Percentiles rank a stretch among this genome's conserved stretches.
phyloP scores from a whole-genome alignment of 2,329 filamentous ascomycete genomes.

The Scytalidium sp. region DNA sequence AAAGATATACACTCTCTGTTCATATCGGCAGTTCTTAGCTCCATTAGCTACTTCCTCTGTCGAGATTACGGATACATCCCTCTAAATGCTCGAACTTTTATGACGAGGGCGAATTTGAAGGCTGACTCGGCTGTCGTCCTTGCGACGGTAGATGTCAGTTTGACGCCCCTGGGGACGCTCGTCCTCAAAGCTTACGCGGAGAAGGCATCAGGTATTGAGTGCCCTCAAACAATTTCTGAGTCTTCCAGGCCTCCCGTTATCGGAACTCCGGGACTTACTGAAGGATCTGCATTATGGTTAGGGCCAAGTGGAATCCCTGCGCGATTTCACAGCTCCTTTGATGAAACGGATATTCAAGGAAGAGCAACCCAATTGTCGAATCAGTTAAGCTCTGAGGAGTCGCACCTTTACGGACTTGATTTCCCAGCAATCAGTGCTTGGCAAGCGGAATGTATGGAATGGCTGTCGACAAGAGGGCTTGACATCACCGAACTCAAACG shows the following conservation, averaged over 20 bases:
- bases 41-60: constrained; percentile 27
- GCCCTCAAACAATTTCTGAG: constrained; percentile 9
- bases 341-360: constrained; percentile 16
- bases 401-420: constrained; percentile 12
- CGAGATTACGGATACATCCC: constrained; percentile 27
- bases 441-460: constrained; percentile 29
- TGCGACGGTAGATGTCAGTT: constrained; percentile 26
- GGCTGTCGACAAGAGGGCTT: constrained; percentile 26
- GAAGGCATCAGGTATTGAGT: constrained; percentile 20
- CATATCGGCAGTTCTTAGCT: constrained; percentile 29
- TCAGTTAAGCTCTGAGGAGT: constrained; percentile 13
- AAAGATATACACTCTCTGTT: constrained; percentile 29
- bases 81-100: constrained; percentile 29
- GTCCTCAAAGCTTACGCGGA: constrained; percentile 27
- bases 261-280: constrained; percentile 3
- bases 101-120: constrained; percentile 7
- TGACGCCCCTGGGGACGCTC: constrained; percentile 28
- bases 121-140: constrained; percentile 18
- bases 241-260: constrained; percentile 1
- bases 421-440: constrained; percentile 21
- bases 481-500: constrained; percentile 20
- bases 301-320: constrained; percentile 28
- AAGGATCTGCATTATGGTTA: constrained; percentile 25
- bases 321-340: constrained; percentile 20
- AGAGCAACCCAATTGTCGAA: constrained; percentile 13